Conservation (phyloP, 2,329 filamentous ascomycete species). For the Waltergamsia citrina region DNA sequence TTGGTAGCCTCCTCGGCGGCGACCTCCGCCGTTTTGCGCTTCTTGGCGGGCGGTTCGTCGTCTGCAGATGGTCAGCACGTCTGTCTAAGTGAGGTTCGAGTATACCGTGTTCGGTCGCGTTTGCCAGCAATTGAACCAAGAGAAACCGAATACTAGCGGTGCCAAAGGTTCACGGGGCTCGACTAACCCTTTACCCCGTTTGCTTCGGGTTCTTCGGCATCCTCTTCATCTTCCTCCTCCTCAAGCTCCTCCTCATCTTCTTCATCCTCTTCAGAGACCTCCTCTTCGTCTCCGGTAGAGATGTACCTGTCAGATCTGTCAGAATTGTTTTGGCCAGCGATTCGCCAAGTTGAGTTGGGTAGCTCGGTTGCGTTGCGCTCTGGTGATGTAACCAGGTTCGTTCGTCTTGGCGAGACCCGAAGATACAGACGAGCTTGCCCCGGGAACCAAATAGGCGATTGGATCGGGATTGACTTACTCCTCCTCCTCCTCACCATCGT, state of each 20-base stretch:
- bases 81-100: too few species aligned
- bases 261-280: slow-evolving; percentile 26
- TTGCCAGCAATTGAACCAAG: too few species aligned
- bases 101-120: too few species aligned
- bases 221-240: slow-evolving; percentile 25
- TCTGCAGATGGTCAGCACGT: slow-evolving; percentile 16
- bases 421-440: neutral
- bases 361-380: slow-evolving; percentile 1
- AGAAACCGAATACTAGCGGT: too few species aligned
- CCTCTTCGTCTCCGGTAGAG: slow-evolving; percentile 29
- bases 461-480: slow-evolving; percentile 30
- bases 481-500: slow-evolving; percentile 42
- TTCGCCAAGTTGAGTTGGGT: too few species aligned
- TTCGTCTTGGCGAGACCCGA: too few species aligned
- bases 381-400: slow-evolving; percentile 1
- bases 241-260: slow-evolving; percentile 29
- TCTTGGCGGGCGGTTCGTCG: slow-evolving; percentile 38
- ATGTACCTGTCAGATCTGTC: slow-evolving; percentile 19
- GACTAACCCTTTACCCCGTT: slow-evolving; percentile 26
- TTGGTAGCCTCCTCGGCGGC: slow-evolving; percentile 23
- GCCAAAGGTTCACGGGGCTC: too few species aligned
- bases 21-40: slow-evolving; percentile 29
- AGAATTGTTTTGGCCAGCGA: too few species aligned
- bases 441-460: neutral
- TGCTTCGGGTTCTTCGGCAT: slow-evolving; percentile 16